Evolutionary conservation across 768 basidiomycete species (phyloP).

Genomic region (Russula olivacea): DNA sequence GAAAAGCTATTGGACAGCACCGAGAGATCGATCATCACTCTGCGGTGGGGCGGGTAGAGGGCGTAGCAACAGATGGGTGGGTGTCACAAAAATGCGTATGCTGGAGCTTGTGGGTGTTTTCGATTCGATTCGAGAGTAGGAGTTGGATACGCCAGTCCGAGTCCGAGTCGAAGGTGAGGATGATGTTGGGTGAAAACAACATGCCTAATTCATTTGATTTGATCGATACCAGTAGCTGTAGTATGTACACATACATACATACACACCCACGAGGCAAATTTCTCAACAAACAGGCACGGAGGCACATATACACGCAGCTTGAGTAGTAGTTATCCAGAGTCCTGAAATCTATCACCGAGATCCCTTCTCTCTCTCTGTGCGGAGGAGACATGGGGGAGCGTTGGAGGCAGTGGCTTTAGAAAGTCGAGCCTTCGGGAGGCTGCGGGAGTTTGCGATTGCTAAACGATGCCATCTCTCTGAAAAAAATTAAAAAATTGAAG

Average conservation of each 20-base stretch:
- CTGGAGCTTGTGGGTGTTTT: background rate
- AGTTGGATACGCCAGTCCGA: background rate
- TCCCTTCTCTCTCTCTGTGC: conserved; percentile 2
- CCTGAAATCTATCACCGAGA: conserved; percentile 14
- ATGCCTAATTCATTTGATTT: background rate
- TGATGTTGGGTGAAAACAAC: background rate
- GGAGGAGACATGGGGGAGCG: background rate
- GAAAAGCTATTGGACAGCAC: background rate
- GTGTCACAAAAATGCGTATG: too few relatives aligned
- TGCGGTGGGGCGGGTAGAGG: background rate
- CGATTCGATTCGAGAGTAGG: background rate
- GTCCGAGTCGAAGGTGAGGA: background rate
- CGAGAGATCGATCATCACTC: background rate
- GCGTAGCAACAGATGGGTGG: background rate
- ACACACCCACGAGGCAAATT: background rate
- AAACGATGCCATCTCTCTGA: conserved; percentile 93
- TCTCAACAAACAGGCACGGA: background rate
- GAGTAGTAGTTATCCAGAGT: background rate
- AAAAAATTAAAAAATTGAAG: background rate
- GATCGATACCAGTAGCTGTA: background rate
- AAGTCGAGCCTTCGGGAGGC: conserved; percentile 80
- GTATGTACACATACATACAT: background rate
- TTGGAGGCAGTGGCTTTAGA: conserved; percentile 33
- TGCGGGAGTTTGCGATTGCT: conserved; percentile 92
- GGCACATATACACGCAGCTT: conserved; percentile 4